Percentiles rank a stretch among this genome's conserved stretches.
Evolutionary conservation across 805 yeast species (phyloP).

Genomic region (Candida saitoana): DNA sequence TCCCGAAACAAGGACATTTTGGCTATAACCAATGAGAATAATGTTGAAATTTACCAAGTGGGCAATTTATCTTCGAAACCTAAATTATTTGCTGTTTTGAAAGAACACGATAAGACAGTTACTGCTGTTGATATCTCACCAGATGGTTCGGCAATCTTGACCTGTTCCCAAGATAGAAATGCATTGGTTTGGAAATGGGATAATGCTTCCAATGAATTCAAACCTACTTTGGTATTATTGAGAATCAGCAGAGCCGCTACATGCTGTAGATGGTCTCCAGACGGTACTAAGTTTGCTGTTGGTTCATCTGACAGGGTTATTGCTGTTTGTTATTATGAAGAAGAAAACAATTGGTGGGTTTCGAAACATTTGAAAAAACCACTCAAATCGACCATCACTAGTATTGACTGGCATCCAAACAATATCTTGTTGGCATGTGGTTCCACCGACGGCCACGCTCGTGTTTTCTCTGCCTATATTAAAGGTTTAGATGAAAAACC

Average conservation of each 20-base stretch:
- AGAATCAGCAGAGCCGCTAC: constrained; percentile 96
- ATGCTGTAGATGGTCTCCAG: constrained; percentile 90
- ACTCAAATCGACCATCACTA: constrained; percentile 78
- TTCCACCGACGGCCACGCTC: constrained; percentile 87
- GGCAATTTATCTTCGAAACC: constrained; percentile 45
- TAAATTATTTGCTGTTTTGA: constrained; percentile 57
- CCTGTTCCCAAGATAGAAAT: constrained; percentile 96
- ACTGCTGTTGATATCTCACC: constrained; percentile 90
- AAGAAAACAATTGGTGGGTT: constrained; percentile 99
- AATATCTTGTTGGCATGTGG: constrained; percentile 85
- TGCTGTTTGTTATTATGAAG: constrained; percentile 94
- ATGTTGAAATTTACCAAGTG: constrained; percentile 69
- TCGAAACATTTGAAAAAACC: constrained; percentile 96
- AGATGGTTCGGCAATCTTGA: constrained; percentile 80
- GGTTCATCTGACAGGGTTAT: constrained; percentile 93
- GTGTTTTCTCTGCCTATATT: constrained; percentile 84
- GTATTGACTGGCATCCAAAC: constrained; percentile 91
- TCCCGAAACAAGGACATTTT: constrained; percentile 58
- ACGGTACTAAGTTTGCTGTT: constrained; percentile 93
- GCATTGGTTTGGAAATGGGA: constrained; percentile 91
- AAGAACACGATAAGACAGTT: constrained; percentile 88
- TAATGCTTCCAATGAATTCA: constrained; percentile 52
- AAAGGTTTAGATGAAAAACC: constrained; percentile 88
- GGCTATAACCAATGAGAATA: constrained; percentile 78
- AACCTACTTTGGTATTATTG: constrained; percentile 87